phyloP scores from a whole-genome alignment of 441 rosid species.

The Brassica hybrid region DNA sequence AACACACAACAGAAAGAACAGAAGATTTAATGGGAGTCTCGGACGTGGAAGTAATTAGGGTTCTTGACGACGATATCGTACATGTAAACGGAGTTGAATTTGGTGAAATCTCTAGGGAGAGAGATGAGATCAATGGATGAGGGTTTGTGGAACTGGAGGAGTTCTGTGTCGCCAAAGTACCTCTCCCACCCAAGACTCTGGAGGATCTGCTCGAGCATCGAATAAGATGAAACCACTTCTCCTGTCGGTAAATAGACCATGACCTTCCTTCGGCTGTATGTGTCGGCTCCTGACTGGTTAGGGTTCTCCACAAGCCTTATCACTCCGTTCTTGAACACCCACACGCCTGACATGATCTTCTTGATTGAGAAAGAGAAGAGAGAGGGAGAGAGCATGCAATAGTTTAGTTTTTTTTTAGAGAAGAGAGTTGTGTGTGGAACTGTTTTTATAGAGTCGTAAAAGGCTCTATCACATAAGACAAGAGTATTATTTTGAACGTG shows the following conservation, averaged over 20 bases:
- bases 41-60: constrained; percentile 81
- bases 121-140: constrained; percentile 90
- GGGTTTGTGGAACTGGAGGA: constrained; percentile 81
- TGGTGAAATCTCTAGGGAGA: constrained; percentile 81
- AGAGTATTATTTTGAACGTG: no score
- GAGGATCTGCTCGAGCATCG: constrained; percentile 66
- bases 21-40: constrained; percentile 47
- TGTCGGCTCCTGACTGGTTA: no score
- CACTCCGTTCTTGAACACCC: no score
- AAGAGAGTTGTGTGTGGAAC: constrained; percentile 23
- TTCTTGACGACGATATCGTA: constrained; percentile 88
- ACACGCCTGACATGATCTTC: constrained; percentile 69
- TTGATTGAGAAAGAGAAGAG: constrained; percentile 7
- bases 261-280: no score
- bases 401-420: constrained; percentile 8
- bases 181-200: constrained; percentile 86
- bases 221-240: constrained; percentile 67
- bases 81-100: constrained; percentile 84
- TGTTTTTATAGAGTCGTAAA: constrained; percentile 30
- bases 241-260: constrained; percentile 79
- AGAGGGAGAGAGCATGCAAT: neutral
- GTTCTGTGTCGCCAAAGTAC: no score
- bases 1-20: neutral
- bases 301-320: no score
- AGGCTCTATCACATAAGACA: constrained; percentile 9